Conservation (phyloP, 139 green algal species). For the Parachlorella kessleri region DNA sequence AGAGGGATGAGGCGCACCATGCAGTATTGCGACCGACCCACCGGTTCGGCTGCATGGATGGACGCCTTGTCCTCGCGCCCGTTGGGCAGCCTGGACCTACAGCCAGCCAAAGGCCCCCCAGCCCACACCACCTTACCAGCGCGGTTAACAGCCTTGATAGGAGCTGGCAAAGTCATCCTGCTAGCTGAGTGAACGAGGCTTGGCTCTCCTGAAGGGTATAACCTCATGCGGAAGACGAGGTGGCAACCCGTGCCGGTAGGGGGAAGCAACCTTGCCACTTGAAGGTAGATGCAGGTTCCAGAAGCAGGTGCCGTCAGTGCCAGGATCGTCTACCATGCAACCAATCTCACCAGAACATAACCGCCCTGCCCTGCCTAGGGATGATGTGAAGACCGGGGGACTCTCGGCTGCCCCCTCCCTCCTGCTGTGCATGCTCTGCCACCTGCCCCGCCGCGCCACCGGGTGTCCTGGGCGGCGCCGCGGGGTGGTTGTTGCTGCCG, state of each 20-base stretch:
- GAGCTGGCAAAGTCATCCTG: not conserved
- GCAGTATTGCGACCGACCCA: too few relatives aligned
- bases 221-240: not conserved
- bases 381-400: conserved; percentile 41
- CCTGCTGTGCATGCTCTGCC: conserved; percentile 2
- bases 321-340: not conserved
- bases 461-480: not conserved
- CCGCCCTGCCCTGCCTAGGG: conserved; percentile 50
- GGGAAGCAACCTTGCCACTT: not conserved
- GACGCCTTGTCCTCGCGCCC: conserved; percentile 59
- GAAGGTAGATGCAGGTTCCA: not conserved
- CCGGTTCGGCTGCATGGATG: conserved; percentile 60
- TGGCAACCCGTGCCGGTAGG: not conserved
- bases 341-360: conserved; percentile 63
- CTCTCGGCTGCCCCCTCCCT: not conserved
- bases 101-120: not conserved
- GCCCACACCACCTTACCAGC: not conserved
- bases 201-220: not conserved
- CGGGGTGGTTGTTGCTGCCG: conserved; percentile 2
- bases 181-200: not conserved
- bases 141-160: not conserved
- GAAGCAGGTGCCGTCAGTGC: not conserved
- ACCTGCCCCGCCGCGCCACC: not conserved
- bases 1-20: too few relatives aligned
- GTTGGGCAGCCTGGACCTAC: conserved; percentile 57